These are phyloP conservation scores for Microcyclospora tardicrescens DNA, from an alignment of 2,329 filamentous ascomycete species.

Conservation along the genomic window DNA sequence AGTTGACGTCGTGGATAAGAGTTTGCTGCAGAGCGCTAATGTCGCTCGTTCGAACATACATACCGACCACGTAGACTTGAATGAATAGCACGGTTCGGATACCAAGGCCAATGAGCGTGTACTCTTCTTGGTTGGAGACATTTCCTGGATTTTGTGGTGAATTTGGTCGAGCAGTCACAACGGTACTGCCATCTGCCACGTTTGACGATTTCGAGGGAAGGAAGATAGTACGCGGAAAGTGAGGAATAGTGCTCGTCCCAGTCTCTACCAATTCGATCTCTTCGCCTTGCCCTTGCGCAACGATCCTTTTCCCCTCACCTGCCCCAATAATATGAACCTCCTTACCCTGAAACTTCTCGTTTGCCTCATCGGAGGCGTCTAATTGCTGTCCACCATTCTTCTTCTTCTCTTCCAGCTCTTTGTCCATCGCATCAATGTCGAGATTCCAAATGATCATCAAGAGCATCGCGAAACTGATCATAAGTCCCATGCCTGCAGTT, in stretches of 20 bases:
- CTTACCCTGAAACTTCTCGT: conserved; percentile 38
- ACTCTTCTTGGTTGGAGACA: conserved; percentile 46
- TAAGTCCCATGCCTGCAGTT: conserved; percentile 24
- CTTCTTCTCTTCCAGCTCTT: conserved; percentile 13
- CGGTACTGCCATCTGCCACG: conserved; percentile 5
- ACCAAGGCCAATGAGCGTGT: conserved; percentile 78
- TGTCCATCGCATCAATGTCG: conserved; percentile 21
- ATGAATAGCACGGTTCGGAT: conserved; percentile 83
- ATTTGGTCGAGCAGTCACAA: conserved; percentile 15
- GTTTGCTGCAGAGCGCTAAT: conserved; percentile 67
- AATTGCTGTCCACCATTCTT: conserved; percentile 14
- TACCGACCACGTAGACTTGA: conserved; percentile 86
- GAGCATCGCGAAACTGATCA: conserved; percentile 20
- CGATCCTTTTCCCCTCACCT: conserved; percentile 41
- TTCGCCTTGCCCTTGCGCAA: conserved; percentile 33
- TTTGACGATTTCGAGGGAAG: conserved; percentile 35
- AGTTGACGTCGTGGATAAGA: conserved; percentile 63
- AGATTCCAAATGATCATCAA: conserved; percentile 20
- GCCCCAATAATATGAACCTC: conserved; percentile 48
- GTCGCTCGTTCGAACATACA: conserved; percentile 78
- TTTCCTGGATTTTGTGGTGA: conserved; percentile 20
- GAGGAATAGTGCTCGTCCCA: conserved; percentile 65
- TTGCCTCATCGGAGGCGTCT: conserved; percentile 21
- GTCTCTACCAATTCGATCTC: conserved; percentile 66
- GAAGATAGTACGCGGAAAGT: conserved; percentile 61